Evolutionary conservation across 352 stramenopile genomes (phyloP).

Genomic region (Phytophthora pistaciae): DNA sequence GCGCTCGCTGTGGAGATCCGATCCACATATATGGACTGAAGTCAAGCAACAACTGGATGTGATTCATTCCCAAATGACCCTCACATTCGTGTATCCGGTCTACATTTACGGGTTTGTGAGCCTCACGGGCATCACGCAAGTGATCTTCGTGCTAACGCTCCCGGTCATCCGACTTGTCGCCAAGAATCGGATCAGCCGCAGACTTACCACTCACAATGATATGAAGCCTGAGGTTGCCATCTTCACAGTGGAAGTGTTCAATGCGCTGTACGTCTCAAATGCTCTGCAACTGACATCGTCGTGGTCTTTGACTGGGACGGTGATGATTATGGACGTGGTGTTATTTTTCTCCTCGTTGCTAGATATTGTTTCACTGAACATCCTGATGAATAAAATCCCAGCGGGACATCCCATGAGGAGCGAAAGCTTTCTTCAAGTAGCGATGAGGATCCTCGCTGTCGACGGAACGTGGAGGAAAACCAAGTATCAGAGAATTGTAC

Average conservation of each 20-base stretch:
- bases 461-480: background rate
- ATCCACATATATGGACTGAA: constrained; percentile 8
- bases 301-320: constrained; percentile 3
- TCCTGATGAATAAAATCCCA: constrained; percentile 12
- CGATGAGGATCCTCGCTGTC: constrained; percentile 12
- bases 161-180: constrained; percentile 6
- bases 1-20: constrained; percentile 5
- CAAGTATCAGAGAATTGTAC: background rate
- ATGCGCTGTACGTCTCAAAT: constrained; percentile 14
- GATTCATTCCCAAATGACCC: constrained; percentile 7
- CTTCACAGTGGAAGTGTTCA: constrained; percentile 12
- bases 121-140: constrained; percentile 9
- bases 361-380: background rate
- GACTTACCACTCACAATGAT: constrained; percentile 9
- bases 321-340: background rate
- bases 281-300: constrained; percentile 4
- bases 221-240: constrained; percentile 14
- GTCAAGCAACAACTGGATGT: constrained; percentile 17
- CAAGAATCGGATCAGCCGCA: constrained; percentile 10
- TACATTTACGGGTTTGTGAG: constrained; percentile 18
- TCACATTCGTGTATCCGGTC: constrained; percentile 20
- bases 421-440: constrained; percentile 10
- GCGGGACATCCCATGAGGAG: background rate
- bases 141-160: constrained; percentile 10
- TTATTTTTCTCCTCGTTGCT: constrained; percentile 3